These are phyloP conservation scores for Hypoxylon intermedium DNA, from an alignment of 495 filamentous ascomycete genomes.

Conservation along the genomic window DNA sequence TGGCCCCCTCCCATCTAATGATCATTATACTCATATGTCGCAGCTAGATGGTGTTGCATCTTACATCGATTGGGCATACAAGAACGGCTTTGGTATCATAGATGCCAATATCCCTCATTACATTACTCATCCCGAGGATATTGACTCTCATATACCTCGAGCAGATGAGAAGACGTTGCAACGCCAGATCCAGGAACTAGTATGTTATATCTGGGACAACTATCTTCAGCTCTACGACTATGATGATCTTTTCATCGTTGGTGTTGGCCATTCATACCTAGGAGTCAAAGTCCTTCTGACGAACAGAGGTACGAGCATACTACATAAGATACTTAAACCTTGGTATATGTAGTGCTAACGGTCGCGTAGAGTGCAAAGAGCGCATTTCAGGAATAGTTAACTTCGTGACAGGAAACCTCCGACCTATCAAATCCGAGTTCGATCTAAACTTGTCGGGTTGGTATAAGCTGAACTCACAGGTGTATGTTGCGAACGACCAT, in stretches of 20 bases:
- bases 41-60: constrained; percentile 78
- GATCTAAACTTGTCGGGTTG: constrained; percentile 70
- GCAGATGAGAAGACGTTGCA: constrained; percentile 48
- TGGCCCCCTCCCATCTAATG: constrained; percentile 16
- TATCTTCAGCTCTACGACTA: constrained; percentile 81
- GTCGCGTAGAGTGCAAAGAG: constrained; percentile 50
- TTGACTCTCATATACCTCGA: constrained; percentile 45
- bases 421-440: constrained; percentile 69
- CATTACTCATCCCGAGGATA: constrained; percentile 59
- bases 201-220: constrained; percentile 94
- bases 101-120: constrained; percentile 88
- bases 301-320: constrained; percentile 61
- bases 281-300: constrained; percentile 74
- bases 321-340: constrained; percentile 1
- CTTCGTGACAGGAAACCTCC: constrained; percentile 69
- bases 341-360: constrained; percentile 12
- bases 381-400: constrained; percentile 60
- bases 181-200: constrained; percentile 73
- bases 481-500: constrained; percentile 76
- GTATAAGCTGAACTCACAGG: constrained; percentile 75
- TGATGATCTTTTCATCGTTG: constrained; percentile 80
- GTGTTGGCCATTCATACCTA: constrained; percentile 77
- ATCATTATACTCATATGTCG: constrained; percentile 6
- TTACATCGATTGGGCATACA: constrained; percentile 82
- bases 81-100: constrained; percentile 77